phyloP scores from a whole-genome alignment of 2,329 filamentous ascomycete species.

The Penicillium sp. region DNA sequence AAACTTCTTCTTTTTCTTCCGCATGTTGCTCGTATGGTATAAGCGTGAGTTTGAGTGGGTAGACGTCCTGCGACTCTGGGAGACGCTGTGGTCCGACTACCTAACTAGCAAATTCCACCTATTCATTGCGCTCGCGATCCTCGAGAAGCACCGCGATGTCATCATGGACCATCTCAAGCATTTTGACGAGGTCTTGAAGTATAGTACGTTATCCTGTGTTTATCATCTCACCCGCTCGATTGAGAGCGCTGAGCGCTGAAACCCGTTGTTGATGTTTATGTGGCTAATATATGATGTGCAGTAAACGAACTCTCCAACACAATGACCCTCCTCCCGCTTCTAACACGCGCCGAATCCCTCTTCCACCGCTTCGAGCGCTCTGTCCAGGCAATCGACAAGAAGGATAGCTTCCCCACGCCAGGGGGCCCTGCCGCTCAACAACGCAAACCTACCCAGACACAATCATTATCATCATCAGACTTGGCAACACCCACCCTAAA shows the following conservation, averaged over 20 bases:
- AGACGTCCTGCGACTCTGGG: conserved; percentile 88
- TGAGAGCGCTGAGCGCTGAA: no score
- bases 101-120: conserved; percentile 88
- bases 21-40: conserved; percentile 98
- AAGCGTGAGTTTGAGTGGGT: conserved; percentile 94
- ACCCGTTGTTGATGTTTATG: not conserved
- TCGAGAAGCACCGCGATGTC: conserved; percentile 94
- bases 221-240: no score
- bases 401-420: conserved; percentile 74
- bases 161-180: conserved; percentile 94
- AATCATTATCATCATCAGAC: conserved; percentile 15
- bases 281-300: conserved; percentile 39
- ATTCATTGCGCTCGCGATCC: conserved; percentile 89
- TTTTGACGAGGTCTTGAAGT: conserved; percentile 98
- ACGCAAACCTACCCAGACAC: conserved; percentile 45
- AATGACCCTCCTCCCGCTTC: conserved; percentile 85
- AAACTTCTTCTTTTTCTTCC: conserved; percentile 99
- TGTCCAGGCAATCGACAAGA: conserved; percentile 91
- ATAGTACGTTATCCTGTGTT: conserved; percentile 63
- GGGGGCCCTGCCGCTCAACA: conserved; percentile 48
- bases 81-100: conserved; percentile 92
- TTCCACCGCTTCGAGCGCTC: conserved; percentile 87
- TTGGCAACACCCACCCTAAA: not conserved
- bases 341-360: conserved; percentile 85
- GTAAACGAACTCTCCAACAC: conserved; percentile 94